phyloP scores from a whole-genome alignment of 441 rosid genomes.

The Populus hybrid region DNA sequence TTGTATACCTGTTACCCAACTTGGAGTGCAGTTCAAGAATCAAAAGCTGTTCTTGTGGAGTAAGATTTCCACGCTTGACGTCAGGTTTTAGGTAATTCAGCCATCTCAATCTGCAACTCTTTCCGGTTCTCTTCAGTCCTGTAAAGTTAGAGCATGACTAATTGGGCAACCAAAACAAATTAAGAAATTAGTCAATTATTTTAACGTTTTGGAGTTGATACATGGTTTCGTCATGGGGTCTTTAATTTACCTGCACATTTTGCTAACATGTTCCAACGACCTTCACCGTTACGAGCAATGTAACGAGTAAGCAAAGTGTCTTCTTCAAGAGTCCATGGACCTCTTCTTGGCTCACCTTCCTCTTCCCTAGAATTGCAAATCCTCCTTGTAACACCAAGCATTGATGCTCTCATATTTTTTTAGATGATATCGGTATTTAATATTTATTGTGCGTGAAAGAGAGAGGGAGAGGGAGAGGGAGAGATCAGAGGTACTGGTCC shows the following conservation, averaged over 20 bases:
- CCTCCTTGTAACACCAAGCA: constrained; percentile 17
- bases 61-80: constrained; percentile 51
- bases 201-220: background rate
- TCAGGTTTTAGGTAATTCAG: constrained; percentile 61
- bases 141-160: background rate
- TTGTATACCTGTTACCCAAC: constrained; percentile 52
- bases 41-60: constrained; percentile 47
- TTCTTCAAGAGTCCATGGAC: constrained; percentile 80
- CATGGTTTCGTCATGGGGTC: background rate
- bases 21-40: constrained; percentile 58
- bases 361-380: constrained; percentile 30
- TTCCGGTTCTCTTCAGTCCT: constrained; percentile 57
- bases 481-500: background rate
- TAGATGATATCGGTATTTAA: background rate
- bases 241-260: constrained; percentile 47
- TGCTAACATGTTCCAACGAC: constrained; percentile 65
- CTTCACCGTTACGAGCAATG: constrained; percentile 56
- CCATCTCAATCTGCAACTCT: constrained; percentile 68
- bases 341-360: constrained; percentile 48
- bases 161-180: background rate
- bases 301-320: constrained; percentile 57
- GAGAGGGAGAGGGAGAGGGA: background rate
- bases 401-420: constrained; percentile 15
- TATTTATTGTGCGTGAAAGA: background rate
- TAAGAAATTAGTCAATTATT: background rate